A percentile compares a stretch with the other conserved stretches of the same genome.
phyloP scores from a whole-genome alignment of 148 eudicot species.

The Pouteria glomerata region DNA sequence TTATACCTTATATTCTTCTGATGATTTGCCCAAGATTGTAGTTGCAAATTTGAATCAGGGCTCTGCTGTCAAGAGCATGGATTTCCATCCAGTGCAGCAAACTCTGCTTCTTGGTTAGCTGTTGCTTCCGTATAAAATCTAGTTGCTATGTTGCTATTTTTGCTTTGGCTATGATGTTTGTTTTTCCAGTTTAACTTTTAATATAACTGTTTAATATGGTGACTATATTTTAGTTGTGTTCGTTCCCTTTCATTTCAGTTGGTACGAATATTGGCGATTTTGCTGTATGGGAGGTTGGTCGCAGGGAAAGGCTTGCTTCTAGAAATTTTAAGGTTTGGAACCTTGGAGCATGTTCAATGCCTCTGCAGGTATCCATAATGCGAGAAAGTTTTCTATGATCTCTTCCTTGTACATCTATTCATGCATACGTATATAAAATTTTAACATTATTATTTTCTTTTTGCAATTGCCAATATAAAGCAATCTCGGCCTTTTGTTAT shows the following conservation, averaged over 20 bases:
- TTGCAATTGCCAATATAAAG: not conserved
- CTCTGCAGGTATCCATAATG: conserved; percentile 42
- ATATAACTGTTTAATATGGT: not conserved
- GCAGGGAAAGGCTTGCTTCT: conserved; percentile 33
- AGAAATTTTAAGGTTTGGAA: conserved; percentile 65
- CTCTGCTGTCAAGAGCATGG: conserved; percentile 62
- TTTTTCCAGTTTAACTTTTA: not conserved
- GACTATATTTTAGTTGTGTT: not conserved
- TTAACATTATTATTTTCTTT: too few species aligned
- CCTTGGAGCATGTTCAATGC: conserved; percentile 35
- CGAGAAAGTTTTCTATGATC: not conserved
- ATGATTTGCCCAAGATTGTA: conserved; percentile 60
- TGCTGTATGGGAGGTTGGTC: conserved; percentile 53
- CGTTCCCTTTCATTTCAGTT: conserved; percentile 33
- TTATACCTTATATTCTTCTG: conserved; percentile 28
- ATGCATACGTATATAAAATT: too few species aligned
- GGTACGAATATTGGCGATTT: conserved; percentile 66
- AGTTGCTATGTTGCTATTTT: not conserved
- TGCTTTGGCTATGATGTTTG: not conserved
- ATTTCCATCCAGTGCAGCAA: conserved; percentile 62
- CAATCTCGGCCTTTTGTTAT: not conserved
- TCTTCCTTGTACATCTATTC: too few species aligned
- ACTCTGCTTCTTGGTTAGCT: conserved; percentile 57
- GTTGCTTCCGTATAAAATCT: not conserved
- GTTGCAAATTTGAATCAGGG: conserved; percentile 49